Conservation (phyloP, 192 early-diverging fungal species). For the Rhizophagus sp. region DNA sequence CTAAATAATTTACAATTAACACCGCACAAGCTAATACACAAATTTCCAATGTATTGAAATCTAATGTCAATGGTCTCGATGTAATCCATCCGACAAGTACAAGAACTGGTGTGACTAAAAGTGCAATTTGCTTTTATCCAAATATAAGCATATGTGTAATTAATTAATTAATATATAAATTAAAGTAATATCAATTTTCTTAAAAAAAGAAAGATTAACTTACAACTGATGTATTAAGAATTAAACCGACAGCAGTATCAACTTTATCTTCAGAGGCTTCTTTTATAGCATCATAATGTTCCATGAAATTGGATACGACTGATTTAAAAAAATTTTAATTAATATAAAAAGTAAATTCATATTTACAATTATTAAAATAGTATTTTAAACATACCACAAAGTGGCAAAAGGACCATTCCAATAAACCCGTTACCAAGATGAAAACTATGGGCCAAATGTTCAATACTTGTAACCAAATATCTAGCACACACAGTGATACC, state of each 20-base stretch:
- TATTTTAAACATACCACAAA: slow-evolving; percentile 68
- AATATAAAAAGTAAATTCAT: slow-evolving; percentile 26
- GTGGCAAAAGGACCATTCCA: slow-evolving; percentile 88
- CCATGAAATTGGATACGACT: slow-evolving; percentile 60
- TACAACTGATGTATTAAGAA: slow-evolving; percentile 27
- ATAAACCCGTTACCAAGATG: slow-evolving; percentile 84
- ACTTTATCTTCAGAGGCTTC: slow-evolving; percentile 78
- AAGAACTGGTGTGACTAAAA: slow-evolving; percentile 70
- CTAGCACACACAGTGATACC: slow-evolving; percentile 79
- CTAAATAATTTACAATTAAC: slow-evolving; percentile 76
- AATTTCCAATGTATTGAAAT: slow-evolving; percentile 81
- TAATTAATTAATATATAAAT: neutral
- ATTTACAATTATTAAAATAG: slow-evolving; percentile 24
- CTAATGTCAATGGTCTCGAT: slow-evolving; percentile 74
- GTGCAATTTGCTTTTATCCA: slow-evolving; percentile 76
- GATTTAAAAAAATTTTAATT: neutral
- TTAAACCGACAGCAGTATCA: slow-evolving; percentile 52
- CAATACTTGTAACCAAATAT: slow-evolving; percentile 76
- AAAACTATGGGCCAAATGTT: slow-evolving; percentile 68
- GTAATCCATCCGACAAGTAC: slow-evolving; percentile 86
- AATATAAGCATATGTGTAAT: neutral
- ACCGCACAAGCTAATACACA: slow-evolving; percentile 78
- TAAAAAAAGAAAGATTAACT: neutral
- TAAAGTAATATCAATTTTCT: too few relatives aligned
- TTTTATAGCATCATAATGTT: slow-evolving; percentile 76